A percentile compares a stretch with the other conserved stretches of the same genome.
Conservation (phyloP, 176 grass and related monocot genomes). For the Musa beccarii region DNA sequence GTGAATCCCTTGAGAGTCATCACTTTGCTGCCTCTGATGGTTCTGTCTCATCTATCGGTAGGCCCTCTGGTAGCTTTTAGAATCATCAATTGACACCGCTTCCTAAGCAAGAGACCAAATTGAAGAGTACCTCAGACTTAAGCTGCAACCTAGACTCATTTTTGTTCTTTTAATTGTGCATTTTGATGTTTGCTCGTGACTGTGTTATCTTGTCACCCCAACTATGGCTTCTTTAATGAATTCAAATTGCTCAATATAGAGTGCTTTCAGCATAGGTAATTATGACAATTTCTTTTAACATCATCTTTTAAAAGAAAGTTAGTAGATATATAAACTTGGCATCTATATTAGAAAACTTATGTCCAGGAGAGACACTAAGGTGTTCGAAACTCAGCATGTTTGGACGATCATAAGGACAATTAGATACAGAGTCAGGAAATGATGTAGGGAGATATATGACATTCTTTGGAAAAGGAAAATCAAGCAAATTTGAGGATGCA, state of each 20-base stretch:
- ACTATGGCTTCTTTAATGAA: background rate
- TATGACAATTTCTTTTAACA: background rate
- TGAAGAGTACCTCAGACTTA: conserved; percentile 55
- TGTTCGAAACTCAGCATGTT: too few relatives aligned
- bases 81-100: conserved; percentile 39
- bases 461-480: too few relatives aligned
- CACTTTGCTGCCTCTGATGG: conserved; percentile 44
- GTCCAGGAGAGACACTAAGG: background rate
- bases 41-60: conserved; percentile 46
- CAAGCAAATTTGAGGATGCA: too few relatives aligned
- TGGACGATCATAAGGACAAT: too few relatives aligned
- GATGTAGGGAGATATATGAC: too few relatives aligned
- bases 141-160: background rate
- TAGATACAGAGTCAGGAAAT: too few relatives aligned
- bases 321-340: background rate
- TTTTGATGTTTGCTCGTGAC: background rate
- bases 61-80: conserved; percentile 47
- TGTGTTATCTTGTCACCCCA: background rate
- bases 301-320: background rate
- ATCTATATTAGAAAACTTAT: background rate
- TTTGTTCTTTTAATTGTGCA: background rate
- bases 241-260: background rate
- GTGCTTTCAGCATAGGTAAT: background rate
- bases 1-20: conserved; percentile 28
- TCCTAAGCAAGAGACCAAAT: conserved; percentile 20